Evolutionary conservation across 306 rosid genomes (phyloP), one percentile per base, ranked within the genome.

Genomic region (Trifolium repens): DNA sequence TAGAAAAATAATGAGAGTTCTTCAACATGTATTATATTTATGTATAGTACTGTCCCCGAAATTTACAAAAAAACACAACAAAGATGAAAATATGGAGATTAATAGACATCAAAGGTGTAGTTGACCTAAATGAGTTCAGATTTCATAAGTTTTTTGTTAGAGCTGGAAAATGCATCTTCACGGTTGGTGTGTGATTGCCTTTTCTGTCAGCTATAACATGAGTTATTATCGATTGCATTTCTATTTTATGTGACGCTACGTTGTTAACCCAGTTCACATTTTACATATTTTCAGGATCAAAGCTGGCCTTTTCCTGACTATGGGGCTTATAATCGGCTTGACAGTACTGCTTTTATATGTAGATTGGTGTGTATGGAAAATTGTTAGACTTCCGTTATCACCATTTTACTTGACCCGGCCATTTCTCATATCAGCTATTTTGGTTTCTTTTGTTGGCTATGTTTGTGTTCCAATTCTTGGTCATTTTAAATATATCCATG

Each of bases 311-410:
- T 79, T 90, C 67, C 87, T 89, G 70, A 90, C 88, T 63, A 3
- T 77, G 26, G 94, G 90, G 40, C 86, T 94, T 71, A 82, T 90
- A 75, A 13, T 84, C 22, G 81, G 85, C 89, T 73, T 89, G 83
- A 74, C 80, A 9, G 75, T 81, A 66, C 83, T 94, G 71, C 91
- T 91, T 64, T 64, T 89, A 73, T 94, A 84, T 73, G 91, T 91
- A 67, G 98, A 94, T 85, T 91, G 90, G 87, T 94, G 97, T 82
- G 93, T 94, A 34, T 94, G 97, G 98, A 85, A 87, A 78, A 87
- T 92, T 55, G 96, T 94, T 74, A 88, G 94, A 76, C 84, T 94
- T 26, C 98, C 98, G 63, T 84, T 94, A 77, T 80, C 80, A 58
- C 82, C 91, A 2, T 91, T 91, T 83, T 91, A 88, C 85, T 81